A percentile compares a stretch with the other conserved stretches of the same genome.
Evolutionary conservation across 768 basidiomycete genomes (phyloP).

Genomic region (Hemileccinum rubropunctum): DNA sequence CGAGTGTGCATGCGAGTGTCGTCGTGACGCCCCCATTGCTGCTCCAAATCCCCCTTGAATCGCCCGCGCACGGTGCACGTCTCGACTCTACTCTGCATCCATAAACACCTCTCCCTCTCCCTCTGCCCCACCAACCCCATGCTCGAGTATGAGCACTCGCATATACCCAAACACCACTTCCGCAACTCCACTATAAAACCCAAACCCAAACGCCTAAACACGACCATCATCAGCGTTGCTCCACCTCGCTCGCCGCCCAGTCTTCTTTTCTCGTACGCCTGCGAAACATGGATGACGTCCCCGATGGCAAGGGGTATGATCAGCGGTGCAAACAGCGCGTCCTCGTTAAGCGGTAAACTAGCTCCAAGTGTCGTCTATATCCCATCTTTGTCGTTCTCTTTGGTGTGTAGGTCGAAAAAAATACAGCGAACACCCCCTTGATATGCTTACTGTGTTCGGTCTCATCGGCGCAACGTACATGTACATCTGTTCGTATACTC

Average conservation of each 20-base stretch:
- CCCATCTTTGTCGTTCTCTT: not conserved
- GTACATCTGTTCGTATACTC: slow-evolving; percentile 38
- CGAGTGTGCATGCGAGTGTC: slow-evolving; percentile 35
- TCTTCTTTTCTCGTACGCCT: slow-evolving; percentile 47
- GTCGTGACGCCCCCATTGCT: not conserved
- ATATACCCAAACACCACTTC: slow-evolving; percentile 72
- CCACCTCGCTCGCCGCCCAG: slow-evolving; percentile 81
- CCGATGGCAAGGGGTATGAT: slow-evolving; percentile 81
- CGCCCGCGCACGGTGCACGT: slow-evolving; percentile 44
- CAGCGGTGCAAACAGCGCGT: slow-evolving; percentile 49
- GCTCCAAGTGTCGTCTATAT: slow-evolving; percentile 8
- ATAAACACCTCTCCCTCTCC: slow-evolving; percentile 68
- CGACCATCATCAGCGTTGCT: slow-evolving; percentile 64
- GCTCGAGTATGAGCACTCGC: slow-evolving; percentile 96
- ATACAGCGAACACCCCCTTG: slow-evolving; percentile 52
- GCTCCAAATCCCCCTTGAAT: too few relatives aligned
- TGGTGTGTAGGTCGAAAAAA: slow-evolving; percentile 14
- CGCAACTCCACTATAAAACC: not conserved
- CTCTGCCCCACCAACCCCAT: slow-evolving; percentile 43
- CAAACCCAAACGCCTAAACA: slow-evolving; percentile 33
- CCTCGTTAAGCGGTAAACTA: slow-evolving; percentile 41
- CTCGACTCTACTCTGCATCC: slow-evolving; percentile 52
- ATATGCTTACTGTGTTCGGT: slow-evolving; percentile 54
- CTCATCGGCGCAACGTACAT: slow-evolving; percentile 50
- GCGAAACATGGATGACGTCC: slow-evolving; percentile 66